phyloP scores from a whole-genome alignment of 2,329 filamentous ascomycete species.

The Thyridium curvatum region DNA sequence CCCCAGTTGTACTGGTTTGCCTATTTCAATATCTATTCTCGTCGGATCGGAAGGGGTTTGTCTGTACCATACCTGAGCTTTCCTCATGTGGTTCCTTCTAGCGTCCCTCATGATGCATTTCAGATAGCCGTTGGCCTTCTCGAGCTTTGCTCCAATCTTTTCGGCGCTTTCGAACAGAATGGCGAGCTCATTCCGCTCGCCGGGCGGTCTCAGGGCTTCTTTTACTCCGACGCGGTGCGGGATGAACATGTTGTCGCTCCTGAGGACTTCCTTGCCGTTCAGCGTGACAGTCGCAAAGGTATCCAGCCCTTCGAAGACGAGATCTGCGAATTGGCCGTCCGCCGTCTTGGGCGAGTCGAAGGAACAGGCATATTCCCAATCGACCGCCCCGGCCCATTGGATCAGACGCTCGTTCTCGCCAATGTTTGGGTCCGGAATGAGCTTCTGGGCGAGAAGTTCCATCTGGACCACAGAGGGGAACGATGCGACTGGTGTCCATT shows the following conservation, averaged over 20 bases:
- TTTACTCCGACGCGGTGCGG: slow-evolving; percentile 48
- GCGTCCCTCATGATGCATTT: not conserved
- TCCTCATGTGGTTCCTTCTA: not conserved
- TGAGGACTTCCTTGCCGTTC: slow-evolving; percentile 45
- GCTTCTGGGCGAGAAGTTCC: too few relatives aligned
- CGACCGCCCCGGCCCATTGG: too few relatives aligned
- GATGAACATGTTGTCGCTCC: slow-evolving; percentile 60
- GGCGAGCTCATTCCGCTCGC: not conserved
- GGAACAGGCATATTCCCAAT: too few relatives aligned
- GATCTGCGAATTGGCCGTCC: slow-evolving; percentile 20
- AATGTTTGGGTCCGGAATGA: too few relatives aligned
- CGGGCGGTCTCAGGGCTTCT: slow-evolving; percentile 1
- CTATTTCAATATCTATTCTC: not conserved
- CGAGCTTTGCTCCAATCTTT: not conserved
- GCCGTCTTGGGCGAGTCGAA: too few relatives aligned
- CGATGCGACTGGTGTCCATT: not conserved
- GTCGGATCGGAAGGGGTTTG: not conserved
- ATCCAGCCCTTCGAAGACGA: slow-evolving; percentile 59
- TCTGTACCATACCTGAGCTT: not conserved
- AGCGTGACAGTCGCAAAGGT: slow-evolving; percentile 54
- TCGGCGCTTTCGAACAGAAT: not conserved
- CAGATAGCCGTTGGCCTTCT: not conserved
- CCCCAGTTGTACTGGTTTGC: not conserved
- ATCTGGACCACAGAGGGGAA: too few relatives aligned
- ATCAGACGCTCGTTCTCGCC: too few relatives aligned